Conservation (phyloP, 805 yeast species). For the Pichia eremophila region DNA sequence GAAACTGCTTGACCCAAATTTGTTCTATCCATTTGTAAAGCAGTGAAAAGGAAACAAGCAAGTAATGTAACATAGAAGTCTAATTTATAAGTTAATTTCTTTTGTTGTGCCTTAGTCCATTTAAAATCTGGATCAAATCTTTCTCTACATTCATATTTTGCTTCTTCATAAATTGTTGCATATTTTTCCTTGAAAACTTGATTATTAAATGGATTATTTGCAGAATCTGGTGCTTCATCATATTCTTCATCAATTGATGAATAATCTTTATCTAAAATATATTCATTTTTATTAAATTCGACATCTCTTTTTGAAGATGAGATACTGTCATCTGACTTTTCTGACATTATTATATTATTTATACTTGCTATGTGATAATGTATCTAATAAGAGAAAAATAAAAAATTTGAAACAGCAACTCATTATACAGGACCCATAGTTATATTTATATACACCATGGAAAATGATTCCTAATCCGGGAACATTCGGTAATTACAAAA, state of each 20-base stretch:
- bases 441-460: too few relatives aligned
- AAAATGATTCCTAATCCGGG: too few relatives aligned
- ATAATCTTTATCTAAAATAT: too few relatives aligned
- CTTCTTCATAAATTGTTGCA: conserved; percentile 34
- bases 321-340: neutral
- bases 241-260: neutral
- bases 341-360: too few relatives aligned
- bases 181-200: conserved; percentile 40
- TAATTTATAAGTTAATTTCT: conserved; percentile 36
- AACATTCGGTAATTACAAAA: too few relatives aligned
- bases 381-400: too few relatives aligned
- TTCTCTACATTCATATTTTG: conserved; percentile 45
- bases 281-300: neutral
- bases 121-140: conserved; percentile 48
- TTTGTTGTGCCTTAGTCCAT: conserved; percentile 49
- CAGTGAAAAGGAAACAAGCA: conserved; percentile 52
- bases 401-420: too few relatives aligned
- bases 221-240: conserved; percentile 4
- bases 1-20: conserved; percentile 47
- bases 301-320: neutral
- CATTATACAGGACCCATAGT: too few relatives aligned
- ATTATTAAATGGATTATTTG: conserved; percentile 31
- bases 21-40: conserved; percentile 49
- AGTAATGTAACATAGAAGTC: conserved; percentile 48
- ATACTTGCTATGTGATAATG: too few relatives aligned